Evolutionary conservation across 2,329 filamentous ascomycete species (phyloP).

Genomic region (Aureobasidium sp.): DNA sequence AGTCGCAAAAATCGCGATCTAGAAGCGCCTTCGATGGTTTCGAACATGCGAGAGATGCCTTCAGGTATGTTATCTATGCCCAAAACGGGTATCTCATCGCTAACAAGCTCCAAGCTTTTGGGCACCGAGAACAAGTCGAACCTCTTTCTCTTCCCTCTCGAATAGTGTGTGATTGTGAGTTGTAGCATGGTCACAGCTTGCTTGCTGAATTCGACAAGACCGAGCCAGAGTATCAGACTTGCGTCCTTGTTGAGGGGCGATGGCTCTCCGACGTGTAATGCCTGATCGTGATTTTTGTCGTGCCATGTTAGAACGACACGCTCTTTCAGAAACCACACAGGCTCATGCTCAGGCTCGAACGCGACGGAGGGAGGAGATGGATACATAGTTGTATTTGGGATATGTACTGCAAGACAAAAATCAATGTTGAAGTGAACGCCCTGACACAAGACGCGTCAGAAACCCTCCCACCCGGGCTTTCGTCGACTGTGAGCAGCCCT

Average conservation of each 20-base stretch:
- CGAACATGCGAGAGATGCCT: background rate
- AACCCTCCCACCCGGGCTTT: conserved; percentile 16
- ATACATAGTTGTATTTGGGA: background rate
- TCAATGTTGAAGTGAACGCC: conserved; percentile 5
- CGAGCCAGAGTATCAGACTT: conserved; percentile 1
- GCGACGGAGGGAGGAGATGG: background rate
- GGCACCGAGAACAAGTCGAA: conserved; percentile 1
- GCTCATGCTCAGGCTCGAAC: background rate
- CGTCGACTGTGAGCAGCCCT: conserved; percentile 12
- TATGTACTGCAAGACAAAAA: background rate
- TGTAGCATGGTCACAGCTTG: conserved; percentile 4
- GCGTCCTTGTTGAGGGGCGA: conserved; percentile 8
- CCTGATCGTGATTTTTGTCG: background rate
- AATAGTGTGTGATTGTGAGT: conserved; percentile 8
- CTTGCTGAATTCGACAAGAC: background rate
- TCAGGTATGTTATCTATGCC: background rate
- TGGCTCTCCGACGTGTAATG: background rate
- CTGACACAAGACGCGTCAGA: conserved; percentile 8
- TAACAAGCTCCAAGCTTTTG: background rate
- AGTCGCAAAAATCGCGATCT: background rate
- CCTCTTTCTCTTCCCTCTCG: background rate
- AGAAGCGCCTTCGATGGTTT: background rate
- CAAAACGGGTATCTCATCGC: background rate
- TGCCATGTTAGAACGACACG: conserved; percentile 3
- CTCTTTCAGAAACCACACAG: conserved; percentile 6